Evolutionary conservation across 2,329 filamentous ascomycete genomes (phyloP), one percentile per base, ranked within the genome.

Genomic region (Aspergillus fumigatus): DNA sequence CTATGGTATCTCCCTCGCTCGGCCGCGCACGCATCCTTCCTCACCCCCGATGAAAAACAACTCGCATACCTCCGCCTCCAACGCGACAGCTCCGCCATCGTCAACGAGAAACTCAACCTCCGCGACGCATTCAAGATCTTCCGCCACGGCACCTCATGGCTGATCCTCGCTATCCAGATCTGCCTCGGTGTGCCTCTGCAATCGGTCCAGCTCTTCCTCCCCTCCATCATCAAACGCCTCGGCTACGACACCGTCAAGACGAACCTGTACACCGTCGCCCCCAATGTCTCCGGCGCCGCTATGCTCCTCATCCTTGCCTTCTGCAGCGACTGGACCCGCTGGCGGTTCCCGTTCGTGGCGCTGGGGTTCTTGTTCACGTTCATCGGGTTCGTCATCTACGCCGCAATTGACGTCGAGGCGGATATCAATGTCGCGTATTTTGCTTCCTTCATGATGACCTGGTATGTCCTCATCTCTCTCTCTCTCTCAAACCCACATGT

Each of bases 371-470:
- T 84, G 2, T 84, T 93, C 63, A 90, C 88, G 0, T 89, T 92
- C 66, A 80, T 82, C 50, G 90, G 90, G 3, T 90, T 93, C 76
- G 84, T 92, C 70, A 89, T 93, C 67, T 92, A 89, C 63, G 87
- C 88, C 0, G 80, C 85, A 19, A 87, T 93, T 56, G 75, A 84
- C 25, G 80, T 90, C n/a, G 70, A 83, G 40, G 65, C 75, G 3
- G 77, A 88, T 40, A 70, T 88, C 17, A 78, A 81, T 3, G 78
- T 90, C 1, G 88, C 88, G 0, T 92, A 92, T 67, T 91, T 86
- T 61, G 87, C 88, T 4, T 86, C 82, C 53, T 92, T 92, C 71
- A 88, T 92, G 86, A 90, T 92, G 87, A 88, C 85, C 8, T 91
- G 88, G 32, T 35, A 35, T 35, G 32, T 35, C n/a, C n/a, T n/a